Evolutionary conservation across 257 asterid genomes (phyloP), one percentile per base, ranked within the genome.

Genomic region (Solanum tacnaense): DNA sequence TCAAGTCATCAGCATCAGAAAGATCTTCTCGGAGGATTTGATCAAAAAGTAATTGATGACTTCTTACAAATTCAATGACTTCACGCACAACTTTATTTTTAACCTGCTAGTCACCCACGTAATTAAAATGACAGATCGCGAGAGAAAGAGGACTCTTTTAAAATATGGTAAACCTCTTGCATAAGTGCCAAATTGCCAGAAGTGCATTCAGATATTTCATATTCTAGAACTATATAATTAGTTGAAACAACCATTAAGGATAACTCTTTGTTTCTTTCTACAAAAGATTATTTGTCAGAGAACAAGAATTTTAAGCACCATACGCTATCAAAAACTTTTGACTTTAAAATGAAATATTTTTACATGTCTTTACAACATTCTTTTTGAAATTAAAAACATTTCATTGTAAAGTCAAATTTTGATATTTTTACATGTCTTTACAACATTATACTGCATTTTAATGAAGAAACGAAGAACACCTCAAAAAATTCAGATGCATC

Each of bases 61-160:
- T 94, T 92, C 92, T 94, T 70, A 96, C 90, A 90, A 96, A 96
- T 58, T 94, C 98, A 29, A 96, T 86, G 87, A 95, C 93, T 92
- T 94, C 99, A 71, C 98, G 99, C 20, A 94, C 99, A 86, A 97
- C 93, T 91, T 95, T 94, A 89, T 97, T 97, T 91, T 95, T 96
- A 92, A 97, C 98, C 99, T 97, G 90, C 86, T 87, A 90, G 84
- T 78, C 68, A 87, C 79, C 87, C 86, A 86, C 44, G 39, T 81
- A 81, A 81, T 38, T 36, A 89, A 85, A 78, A 81, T 49, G 68
- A 49, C 41, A 81, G 68, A 46, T 81, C 16, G 35, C 35, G 2
- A 67, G 35, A 67, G 21, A 67, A 27, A 67, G 74, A 67, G 74
- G 21, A 67, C 15, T 27, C 20, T 6, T 67, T 67, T 13, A 13